Conservation (phyloP, 2,329 filamentous ascomycete genomes). For the Ploettnerulaceae sp. region DNA sequence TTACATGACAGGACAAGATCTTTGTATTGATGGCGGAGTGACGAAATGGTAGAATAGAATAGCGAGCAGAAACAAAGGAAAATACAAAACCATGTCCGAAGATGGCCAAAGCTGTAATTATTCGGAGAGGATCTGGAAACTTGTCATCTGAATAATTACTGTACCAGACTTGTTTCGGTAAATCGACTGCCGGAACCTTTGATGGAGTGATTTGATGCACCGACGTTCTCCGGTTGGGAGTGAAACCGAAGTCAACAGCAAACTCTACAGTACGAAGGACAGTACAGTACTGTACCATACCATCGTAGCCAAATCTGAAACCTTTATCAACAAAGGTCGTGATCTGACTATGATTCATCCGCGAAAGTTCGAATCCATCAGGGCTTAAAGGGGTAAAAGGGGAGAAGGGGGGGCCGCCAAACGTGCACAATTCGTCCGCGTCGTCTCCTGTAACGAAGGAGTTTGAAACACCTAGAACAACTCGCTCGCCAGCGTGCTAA, state of each 20-base stretch:
- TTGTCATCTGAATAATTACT: too few relatives aligned
- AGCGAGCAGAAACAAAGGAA: background rate
- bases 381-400: background rate
- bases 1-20: slow-evolving; percentile 49
- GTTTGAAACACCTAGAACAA: background rate
- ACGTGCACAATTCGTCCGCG: background rate
- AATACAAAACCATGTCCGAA: too few relatives aligned
- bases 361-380: too few relatives aligned
- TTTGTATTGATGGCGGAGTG: slow-evolving; percentile 26
- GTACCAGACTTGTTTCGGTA: too few relatives aligned
- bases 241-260: background rate
- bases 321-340: background rate
- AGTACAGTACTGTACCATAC: too few relatives aligned
- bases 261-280: too few relatives aligned
- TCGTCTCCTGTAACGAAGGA: background rate
- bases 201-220: background rate
- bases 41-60: slow-evolving; percentile 23
- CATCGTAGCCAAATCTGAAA: too few relatives aligned
- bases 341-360: too few relatives aligned
- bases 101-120: too few relatives aligned
- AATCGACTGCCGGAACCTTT: background rate
- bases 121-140: too few relatives aligned
- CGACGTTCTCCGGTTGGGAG: background rate
- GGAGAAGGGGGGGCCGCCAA: background rate
- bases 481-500: background rate